phyloP scores from a whole-genome alignment of 2,329 filamentous ascomycete genomes.

The Penicillium sp. region DNA sequence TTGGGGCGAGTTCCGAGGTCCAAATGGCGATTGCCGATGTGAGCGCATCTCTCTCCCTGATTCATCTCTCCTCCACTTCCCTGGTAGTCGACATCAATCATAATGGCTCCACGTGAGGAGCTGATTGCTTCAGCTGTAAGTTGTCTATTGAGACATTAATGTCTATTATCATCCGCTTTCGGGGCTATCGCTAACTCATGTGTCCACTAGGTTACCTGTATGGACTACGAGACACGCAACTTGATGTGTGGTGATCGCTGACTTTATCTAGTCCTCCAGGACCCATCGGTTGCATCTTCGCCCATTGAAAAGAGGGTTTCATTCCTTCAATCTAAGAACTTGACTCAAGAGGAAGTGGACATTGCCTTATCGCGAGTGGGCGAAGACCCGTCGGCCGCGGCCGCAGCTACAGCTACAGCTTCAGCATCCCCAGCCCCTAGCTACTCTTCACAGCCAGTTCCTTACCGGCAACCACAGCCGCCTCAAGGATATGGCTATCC shows the following conservation, averaged over 20 bases:
- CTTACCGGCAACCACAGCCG: constrained; percentile 36
- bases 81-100: constrained; percentile 31
- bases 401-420: constrained; percentile 40
- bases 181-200: constrained; percentile 21
- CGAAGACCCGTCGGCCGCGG: constrained; percentile 45
- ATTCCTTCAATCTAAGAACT: constrained; percentile 91
- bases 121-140: constrained; percentile 71
- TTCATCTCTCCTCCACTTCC: constrained; percentile 9
- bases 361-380: constrained; percentile 67
- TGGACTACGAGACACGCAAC: constrained; percentile 15
- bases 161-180: constrained; percentile 22
- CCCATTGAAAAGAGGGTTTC: constrained; percentile 87
- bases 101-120: constrained; percentile 81
- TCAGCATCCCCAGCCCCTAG: constrained; percentile 42
- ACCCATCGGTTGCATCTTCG: constrained; percentile 79
- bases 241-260: constrained; percentile 10
- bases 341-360: constrained; percentile 92
- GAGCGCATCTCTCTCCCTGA: constrained; percentile 14
- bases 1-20: constrained; percentile 31
- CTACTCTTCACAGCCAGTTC: constrained; percentile 39
- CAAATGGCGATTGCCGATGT: constrained; percentile 25
- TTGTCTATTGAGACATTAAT: constrained; percentile 13
- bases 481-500: constrained; percentile 43
- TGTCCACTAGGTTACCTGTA: constrained; percentile 44
- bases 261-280: constrained; percentile 65